Percentiles rank a stretch among this genome's conserved stretches.
Evolutionary conservation across 2,329 filamentous ascomycete species (phyloP).

Genomic region (Fusarium poae): DNA sequence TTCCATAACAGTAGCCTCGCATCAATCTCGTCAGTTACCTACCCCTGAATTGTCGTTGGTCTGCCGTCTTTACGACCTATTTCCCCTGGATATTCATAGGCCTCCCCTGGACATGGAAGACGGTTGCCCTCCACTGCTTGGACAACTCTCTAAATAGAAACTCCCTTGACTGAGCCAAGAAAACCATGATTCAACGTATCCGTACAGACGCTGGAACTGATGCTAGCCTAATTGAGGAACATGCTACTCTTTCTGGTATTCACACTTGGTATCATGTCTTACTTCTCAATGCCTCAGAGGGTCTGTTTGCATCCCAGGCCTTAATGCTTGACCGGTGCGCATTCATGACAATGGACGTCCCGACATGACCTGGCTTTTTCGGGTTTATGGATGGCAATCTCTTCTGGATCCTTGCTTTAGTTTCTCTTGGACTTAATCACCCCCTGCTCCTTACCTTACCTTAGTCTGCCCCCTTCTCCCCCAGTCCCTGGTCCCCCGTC

Average conservation of each 20-base stretch:
- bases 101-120: constrained; percentile 15
- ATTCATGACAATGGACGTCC: constrained; percentile 8
- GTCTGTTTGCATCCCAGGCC: constrained; percentile 35
- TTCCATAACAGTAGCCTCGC: not conserved
- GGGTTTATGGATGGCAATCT: constrained; percentile 31
- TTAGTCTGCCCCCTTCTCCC: constrained; percentile 27
- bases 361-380: constrained; percentile 20
- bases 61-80: not conserved
- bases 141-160: constrained; percentile 6
- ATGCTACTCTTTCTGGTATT: constrained; percentile 30
- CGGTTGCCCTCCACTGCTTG: constrained; percentile 15
- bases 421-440: constrained; percentile 16
- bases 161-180: constrained; percentile 19
- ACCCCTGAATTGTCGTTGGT: constrained; percentile 32
- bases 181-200: constrained; percentile 9
- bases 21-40: constrained; percentile 19
- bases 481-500: constrained; percentile 37
- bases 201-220: constrained; percentile 26
- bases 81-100: constrained; percentile 26
- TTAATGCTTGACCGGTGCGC: constrained; percentile 23
- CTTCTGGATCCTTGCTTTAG: constrained; percentile 25
- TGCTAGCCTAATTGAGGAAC: constrained; percentile 24
- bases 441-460: constrained; percentile 25
- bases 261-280: constrained; percentile 24
- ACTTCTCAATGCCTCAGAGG: constrained; percentile 11